Conservation (phyloP, 1,139 yeast genomes). For the Candida labiduridarum region DNA sequence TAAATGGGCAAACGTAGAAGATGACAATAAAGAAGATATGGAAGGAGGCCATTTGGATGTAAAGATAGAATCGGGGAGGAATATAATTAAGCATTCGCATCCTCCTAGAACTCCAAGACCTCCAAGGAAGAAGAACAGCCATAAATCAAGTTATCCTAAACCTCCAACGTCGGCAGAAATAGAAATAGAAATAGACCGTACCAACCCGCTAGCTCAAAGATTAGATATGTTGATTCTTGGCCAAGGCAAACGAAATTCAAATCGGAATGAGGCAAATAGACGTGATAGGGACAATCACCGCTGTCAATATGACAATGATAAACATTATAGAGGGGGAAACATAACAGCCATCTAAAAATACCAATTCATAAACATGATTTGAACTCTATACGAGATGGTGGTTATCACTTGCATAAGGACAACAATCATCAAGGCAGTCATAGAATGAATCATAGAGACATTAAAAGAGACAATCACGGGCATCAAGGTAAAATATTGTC, state of each 20-base stretch:
- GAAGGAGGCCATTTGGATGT: neutral
- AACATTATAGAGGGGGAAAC: neutral
- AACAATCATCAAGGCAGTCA: no score
- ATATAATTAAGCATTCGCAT: neutral
- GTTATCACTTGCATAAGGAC: no score
- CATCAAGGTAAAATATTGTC: conserved; percentile 3
- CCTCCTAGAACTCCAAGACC: neutral
- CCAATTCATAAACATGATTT: no score
- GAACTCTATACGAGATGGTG: no score
- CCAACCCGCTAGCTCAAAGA: conserved; percentile 23
- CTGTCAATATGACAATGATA: neutral
- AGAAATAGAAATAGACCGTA: conserved; percentile 11
- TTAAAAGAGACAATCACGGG: neutral
- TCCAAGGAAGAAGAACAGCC: neutral
- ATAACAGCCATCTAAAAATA: no score
- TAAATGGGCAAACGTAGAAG: conserved; percentile 20
- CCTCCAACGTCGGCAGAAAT: neutral
- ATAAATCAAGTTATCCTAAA: neutral
- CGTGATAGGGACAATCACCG: neutral
- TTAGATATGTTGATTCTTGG: conserved; percentile 18
- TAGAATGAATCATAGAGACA: no score
- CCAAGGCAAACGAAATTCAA: neutral
- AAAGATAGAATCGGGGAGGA: neutral
- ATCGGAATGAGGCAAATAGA: neutral
- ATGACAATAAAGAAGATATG: conserved; percentile 8